These are phyloP conservation scores for Penicillium freii DNA, from an alignment of 2,329 filamentous ascomycete species.

Conservation along the genomic window DNA sequence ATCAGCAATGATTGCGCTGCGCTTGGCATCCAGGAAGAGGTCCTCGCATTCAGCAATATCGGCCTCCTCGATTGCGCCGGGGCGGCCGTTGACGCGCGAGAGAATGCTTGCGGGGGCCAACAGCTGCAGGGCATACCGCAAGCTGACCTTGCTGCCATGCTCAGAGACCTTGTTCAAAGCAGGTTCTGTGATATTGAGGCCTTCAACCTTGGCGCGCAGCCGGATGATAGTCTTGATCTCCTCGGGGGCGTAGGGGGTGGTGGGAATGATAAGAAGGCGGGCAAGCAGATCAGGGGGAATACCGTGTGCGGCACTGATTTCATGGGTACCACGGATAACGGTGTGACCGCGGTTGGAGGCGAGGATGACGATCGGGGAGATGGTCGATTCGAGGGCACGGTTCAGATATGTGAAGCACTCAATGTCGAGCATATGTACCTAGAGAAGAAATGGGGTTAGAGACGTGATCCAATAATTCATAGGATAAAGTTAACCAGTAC, in stretches of 20 bases:
- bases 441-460: constrained; percentile 16
- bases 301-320: constrained; percentile 81
- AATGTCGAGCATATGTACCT: constrained; percentile 99
- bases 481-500: constrained; percentile 48
- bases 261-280: constrained; percentile 93
- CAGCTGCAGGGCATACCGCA: constrained; percentile 90
- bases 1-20: constrained; percentile 70
- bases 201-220: constrained; percentile 78
- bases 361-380: constrained; percentile 95
- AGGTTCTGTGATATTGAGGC: constrained; percentile 72
- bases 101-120: constrained; percentile 88
- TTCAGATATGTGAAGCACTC: constrained; percentile 99
- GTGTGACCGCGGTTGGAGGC: constrained; percentile 95
- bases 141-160: constrained; percentile 82
- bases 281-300: constrained; percentile 91
- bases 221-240: constrained; percentile 93
- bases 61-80: constrained; percentile 68
- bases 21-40: constrained; percentile 76
- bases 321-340: constrained; percentile 81
- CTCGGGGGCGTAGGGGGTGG: constrained; percentile 78
- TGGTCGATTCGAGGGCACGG: constrained; percentile 90
- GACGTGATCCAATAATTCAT: constrained; percentile 19
- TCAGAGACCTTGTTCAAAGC: constrained; percentile 84
- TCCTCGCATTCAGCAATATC: constrained; percentile 81
- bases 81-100: constrained; percentile 76